Evolutionary conservation across 257 asterid genomes (phyloP).

Genomic region (Scutellaria minor): DNA sequence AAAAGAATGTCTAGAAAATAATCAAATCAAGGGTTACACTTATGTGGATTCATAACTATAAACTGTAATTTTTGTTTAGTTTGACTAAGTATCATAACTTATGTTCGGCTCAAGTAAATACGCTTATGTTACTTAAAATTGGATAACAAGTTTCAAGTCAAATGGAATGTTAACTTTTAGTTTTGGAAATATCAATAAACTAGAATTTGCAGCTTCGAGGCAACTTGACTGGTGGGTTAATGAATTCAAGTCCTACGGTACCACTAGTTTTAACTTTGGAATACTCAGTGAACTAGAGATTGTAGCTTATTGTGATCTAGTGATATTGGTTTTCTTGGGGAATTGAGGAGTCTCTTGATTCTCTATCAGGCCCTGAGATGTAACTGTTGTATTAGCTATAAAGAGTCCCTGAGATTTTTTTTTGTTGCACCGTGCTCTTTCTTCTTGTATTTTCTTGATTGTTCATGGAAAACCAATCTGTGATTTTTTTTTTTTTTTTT

Average conservation of each 20-base stretch:
- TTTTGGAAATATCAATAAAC: not conserved
- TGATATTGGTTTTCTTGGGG: conserved; percentile 1
- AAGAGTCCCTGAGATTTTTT: conserved; percentile 11
- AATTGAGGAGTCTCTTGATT: conserved; percentile 10
- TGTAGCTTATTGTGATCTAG: conserved; percentile 11
- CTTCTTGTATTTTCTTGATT: conserved; percentile 13
- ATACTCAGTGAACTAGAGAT: not conserved
- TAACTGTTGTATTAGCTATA: not conserved
- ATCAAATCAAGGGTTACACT: conserved; percentile 21
- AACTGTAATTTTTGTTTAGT: not conserved
- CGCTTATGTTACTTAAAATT: conserved; percentile 19
- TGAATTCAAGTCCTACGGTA: conserved; percentile 17
- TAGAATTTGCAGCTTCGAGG: conserved; percentile 1
- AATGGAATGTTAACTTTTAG: not conserved
- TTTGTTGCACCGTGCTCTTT: not conserved
- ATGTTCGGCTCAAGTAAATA: conserved; percentile 2
- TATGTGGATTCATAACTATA: not conserved
- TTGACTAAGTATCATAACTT: not conserved
- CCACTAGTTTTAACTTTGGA: not conserved
- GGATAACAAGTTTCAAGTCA: conserved; percentile 23
- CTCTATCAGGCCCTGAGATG: conserved; percentile 21
- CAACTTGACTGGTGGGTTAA: not conserved
- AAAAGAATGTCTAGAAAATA: not conserved
- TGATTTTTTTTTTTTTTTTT: conserved; percentile 15
- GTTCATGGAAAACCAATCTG: conserved; percentile 1